Percentiles rank a stretch among this genome's conserved stretches.
Evolutionary conservation across 768 basidiomycete species (phyloP).

Genomic region (Gautieria morchelliformis): DNA sequence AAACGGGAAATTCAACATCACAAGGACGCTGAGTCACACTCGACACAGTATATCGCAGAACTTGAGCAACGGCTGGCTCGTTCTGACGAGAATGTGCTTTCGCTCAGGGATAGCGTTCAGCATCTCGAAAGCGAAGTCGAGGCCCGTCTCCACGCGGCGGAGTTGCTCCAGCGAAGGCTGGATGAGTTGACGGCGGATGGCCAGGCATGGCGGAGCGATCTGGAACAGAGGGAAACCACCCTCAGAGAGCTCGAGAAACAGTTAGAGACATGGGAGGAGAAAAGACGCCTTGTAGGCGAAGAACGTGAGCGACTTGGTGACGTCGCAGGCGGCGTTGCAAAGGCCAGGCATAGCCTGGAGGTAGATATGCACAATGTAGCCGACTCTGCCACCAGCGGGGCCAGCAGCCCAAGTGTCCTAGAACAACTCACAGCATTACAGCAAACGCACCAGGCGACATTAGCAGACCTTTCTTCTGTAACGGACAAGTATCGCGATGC

Average conservation of each 20-base stretch:
- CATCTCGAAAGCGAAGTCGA: constrained; percentile 69
- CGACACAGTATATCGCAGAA: constrained; percentile 73
- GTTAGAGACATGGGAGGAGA: constrained; percentile 71
- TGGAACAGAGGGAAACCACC: constrained; percentile 73
- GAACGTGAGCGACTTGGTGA: constrained; percentile 56
- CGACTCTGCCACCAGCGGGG: constrained; percentile 14
- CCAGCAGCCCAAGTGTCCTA: constrained; percentile 15
- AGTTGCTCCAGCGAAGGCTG: constrained; percentile 59
- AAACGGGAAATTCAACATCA: constrained; percentile 72
- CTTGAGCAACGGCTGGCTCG: constrained; percentile 74
- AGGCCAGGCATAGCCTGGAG: constrained; percentile 61
- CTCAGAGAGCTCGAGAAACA: constrained; percentile 70
- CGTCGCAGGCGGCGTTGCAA: constrained; percentile 61
- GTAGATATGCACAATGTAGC: constrained; percentile 17
- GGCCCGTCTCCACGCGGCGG: constrained; percentile 61
- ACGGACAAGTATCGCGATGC: constrained; percentile 82
- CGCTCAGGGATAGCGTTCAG: constrained; percentile 63
- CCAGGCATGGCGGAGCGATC: constrained; percentile 72
- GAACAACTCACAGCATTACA: constrained; percentile 64
- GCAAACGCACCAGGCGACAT: constrained; percentile 70
- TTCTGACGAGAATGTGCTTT: constrained; percentile 67
- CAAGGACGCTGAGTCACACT: constrained; percentile 66
- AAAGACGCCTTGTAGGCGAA: constrained; percentile 56
- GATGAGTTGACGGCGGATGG: constrained; percentile 62
- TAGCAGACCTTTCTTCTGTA: constrained; percentile 70